Evolutionary conservation across 2,329 filamentous ascomycete genomes (phyloP).

Genomic region (Cladobotryum protrusum): DNA sequence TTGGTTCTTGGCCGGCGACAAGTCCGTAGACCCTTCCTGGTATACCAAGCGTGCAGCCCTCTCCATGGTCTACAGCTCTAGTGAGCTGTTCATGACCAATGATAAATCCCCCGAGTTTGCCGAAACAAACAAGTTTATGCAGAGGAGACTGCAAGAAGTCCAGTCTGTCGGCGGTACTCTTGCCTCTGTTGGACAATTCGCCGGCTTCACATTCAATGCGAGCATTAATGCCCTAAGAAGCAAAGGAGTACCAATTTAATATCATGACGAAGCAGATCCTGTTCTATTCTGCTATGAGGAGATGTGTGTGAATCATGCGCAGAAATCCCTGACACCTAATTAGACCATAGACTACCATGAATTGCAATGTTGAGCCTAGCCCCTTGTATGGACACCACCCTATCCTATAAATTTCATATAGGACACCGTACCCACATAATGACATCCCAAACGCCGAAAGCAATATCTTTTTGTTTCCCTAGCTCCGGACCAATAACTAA

Average conservation of each 20-base stretch:
- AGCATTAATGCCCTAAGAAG: constrained; percentile 78
- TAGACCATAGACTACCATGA: background rate
- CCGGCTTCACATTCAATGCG: constrained; percentile 73
- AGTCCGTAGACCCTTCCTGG: constrained; percentile 77
- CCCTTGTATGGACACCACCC: too few species aligned
- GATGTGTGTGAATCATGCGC: constrained; percentile 6
- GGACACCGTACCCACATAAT: constrained; percentile 1
- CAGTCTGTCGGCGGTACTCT: constrained; percentile 56
- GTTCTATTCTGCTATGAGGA: background rate
- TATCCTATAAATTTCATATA: background rate
- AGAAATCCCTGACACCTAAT: constrained; percentile 5
- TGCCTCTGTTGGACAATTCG: constrained; percentile 64
- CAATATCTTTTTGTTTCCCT: background rate
- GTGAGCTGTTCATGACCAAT: constrained; percentile 91
- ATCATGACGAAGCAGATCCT: background rate
- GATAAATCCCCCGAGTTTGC: constrained; percentile 67
- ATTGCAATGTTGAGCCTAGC: too few species aligned
- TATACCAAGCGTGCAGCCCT: constrained; percentile 61
- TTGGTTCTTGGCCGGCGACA: constrained; percentile 78
- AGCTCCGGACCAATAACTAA: too few species aligned
- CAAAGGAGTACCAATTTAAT: constrained; percentile 74
- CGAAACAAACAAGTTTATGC: constrained; percentile 76
- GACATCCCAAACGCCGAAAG: background rate
- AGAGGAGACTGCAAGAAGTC: constrained; percentile 66
- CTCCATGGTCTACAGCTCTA: constrained; percentile 58